Evolutionary conservation across 768 basidiomycete species (phyloP).

Genomic region (Grammothele lineata): DNA sequence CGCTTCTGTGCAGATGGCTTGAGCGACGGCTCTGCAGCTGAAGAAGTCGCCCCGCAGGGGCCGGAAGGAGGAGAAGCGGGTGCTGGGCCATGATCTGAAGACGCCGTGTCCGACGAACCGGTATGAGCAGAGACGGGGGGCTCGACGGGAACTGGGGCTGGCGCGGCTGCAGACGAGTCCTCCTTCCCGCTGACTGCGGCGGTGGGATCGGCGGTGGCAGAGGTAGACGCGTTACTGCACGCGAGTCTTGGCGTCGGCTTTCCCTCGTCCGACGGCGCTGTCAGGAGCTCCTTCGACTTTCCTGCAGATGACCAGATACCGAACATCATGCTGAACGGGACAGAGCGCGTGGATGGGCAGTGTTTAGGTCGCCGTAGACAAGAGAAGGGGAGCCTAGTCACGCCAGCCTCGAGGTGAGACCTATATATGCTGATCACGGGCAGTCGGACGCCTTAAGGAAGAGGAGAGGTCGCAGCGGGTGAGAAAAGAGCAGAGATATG

Average conservation of each 20-base stretch:
- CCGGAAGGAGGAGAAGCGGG: background rate
- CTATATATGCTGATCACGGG: background rate
- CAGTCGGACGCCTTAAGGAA: background rate
- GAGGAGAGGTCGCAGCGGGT: background rate
- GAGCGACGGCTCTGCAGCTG: background rate
- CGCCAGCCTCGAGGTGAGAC: background rate
- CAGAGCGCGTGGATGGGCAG: background rate
- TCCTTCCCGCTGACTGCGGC: background rate
- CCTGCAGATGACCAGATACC: background rate
- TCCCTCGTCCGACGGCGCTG: background rate
- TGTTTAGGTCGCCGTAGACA: background rate
- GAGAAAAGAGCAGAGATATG: too few species aligned
- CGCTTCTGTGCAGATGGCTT: constrained; percentile 6
- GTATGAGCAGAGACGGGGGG: background rate
- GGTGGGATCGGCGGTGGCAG: too few species aligned
- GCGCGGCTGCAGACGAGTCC: background rate
- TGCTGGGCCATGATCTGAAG: too few species aligned
- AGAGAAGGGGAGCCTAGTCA: background rate
- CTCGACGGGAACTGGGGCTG: background rate
- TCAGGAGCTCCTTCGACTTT: background rate
- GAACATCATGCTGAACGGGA: background rate
- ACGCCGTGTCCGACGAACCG: background rate
- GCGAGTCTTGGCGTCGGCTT: too few species aligned
- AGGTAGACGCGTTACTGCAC: too few species aligned
- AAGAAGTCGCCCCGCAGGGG: background rate